These are phyloP conservation scores for Boletellus emodensis DNA, from an alignment of 768 basidiomycete species.

Conservation along the genomic window DNA sequence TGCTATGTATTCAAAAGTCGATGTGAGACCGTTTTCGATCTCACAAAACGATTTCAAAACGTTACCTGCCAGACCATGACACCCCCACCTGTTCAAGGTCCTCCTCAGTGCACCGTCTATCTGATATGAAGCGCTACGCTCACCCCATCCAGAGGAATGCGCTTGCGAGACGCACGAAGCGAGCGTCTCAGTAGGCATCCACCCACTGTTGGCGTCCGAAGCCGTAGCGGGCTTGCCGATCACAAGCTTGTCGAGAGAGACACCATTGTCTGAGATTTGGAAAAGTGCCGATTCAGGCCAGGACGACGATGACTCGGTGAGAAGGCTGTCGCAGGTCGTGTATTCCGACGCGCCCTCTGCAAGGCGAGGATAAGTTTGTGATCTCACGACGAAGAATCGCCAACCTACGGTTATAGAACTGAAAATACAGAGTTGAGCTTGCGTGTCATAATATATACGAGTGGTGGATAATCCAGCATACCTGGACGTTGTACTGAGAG, in stretches of 20 bases:
- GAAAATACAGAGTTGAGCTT: no score
- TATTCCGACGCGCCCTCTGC: constrained; percentile 58
- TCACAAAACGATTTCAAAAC: not conserved
- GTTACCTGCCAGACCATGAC: constrained; percentile 40
- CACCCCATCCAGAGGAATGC: constrained; percentile 61
- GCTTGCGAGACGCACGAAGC: constrained; percentile 59
- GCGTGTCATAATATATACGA: no score
- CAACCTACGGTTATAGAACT: constrained; percentile 26
- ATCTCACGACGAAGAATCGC: not conserved
- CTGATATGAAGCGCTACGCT: constrained; percentile 25
- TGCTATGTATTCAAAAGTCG: constrained; percentile 19
- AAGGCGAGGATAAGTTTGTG: not conserved
- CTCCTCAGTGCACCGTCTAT: not conserved
- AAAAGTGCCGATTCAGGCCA: constrained; percentile 58
- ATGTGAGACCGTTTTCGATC: not conserved
- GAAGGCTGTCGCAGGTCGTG: constrained; percentile 53
- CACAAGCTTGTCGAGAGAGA: constrained; percentile 45
- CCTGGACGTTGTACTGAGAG: constrained; percentile 40
- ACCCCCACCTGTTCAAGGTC: constrained; percentile 27
- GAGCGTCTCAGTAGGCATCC: constrained; percentile 52
- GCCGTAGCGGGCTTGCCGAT: constrained; percentile 49
- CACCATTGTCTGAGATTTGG: constrained; percentile 43
- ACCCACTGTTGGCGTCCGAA: constrained; percentile 45
- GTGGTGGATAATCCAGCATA: constrained; percentile 2
- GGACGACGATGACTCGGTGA: constrained; percentile 49